phyloP scores from a whole-genome alignment of 1,139 yeast species.

The Geotrichum bryndzae region DNA sequence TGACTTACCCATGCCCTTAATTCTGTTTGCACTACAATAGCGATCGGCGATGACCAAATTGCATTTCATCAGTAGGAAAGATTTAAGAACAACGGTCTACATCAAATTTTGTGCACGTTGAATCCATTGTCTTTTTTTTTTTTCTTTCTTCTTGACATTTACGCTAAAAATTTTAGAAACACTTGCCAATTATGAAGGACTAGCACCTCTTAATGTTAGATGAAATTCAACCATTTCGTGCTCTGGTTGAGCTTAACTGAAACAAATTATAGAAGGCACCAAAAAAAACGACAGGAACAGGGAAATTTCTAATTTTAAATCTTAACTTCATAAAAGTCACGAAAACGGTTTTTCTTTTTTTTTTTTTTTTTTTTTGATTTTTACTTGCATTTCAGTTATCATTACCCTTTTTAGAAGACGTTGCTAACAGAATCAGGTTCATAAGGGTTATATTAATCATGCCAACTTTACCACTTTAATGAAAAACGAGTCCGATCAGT shows the following conservation, averaged over 20 bases:
- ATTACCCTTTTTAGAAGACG: too few species aligned
- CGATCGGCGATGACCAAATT: too few species aligned
- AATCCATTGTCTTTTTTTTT: not conserved
- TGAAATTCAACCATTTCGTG: not conserved
- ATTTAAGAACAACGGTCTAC: too few species aligned
- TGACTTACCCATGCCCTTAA: too few species aligned
- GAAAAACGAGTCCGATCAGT: too few species aligned
- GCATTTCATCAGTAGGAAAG: too few species aligned
- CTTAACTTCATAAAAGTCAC: not conserved
- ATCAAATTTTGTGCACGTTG: too few species aligned
- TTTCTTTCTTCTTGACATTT: not conserved
- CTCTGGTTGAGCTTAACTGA: not conserved
- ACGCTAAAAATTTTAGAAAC: not conserved
- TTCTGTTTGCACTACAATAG: too few species aligned
- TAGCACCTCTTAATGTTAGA: not conserved
- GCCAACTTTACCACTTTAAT: too few species aligned
- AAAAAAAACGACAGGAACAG: not conserved
- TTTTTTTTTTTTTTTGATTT: not conserved
- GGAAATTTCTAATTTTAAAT: not conserved
- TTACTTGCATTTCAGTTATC: too few species aligned
- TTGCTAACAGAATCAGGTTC: too few species aligned
- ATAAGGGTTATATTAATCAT: too few species aligned
- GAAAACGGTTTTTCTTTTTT: not conserved
- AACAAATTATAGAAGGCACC: not conserved
- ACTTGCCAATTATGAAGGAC: not conserved